Percentiles rank a stretch among this genome's conserved stretches.
Conservation (phyloP, 805 yeast species). For the Lachancea thermotolerans region DNA sequence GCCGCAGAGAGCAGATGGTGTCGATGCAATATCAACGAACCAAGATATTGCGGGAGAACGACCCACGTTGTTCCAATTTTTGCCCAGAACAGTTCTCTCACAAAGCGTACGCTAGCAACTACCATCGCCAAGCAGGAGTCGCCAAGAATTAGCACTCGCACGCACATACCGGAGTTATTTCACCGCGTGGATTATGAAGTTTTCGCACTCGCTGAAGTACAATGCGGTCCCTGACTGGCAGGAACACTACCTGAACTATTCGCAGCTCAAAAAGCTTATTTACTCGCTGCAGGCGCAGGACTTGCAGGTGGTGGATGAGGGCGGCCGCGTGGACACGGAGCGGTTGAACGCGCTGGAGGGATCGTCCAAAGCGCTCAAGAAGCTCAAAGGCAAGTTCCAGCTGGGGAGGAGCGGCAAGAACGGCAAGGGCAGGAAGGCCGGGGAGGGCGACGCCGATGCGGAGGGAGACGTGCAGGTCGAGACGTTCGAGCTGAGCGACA, state of each 20-base stretch:
- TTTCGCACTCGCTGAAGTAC: conserved; percentile 58
- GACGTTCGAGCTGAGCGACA: conserved; percentile 9
- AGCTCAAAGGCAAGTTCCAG: conserved; percentile 13
- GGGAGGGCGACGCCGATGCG: not conserved
- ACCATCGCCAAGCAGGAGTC: not conserved
- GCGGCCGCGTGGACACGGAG: conserved; percentile 5
- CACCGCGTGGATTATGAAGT: conserved; percentile 45
- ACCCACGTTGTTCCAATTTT: too few species aligned
- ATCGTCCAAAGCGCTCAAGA: conserved; percentile 12
- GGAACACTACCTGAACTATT: conserved; percentile 66
- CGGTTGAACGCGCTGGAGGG: conserved; percentile 7
- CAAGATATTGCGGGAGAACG: too few species aligned
- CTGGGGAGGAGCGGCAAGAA: conserved; percentile 6
- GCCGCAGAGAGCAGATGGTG: too few species aligned
- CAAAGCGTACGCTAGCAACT: not conserved
- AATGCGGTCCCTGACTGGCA: conserved; percentile 87
- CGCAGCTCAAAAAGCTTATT: conserved; percentile 48
- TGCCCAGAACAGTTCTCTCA: not conserved
- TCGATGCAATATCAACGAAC: too few species aligned
- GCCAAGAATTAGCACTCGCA: not conserved
- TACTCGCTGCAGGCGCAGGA: conserved; percentile 45
- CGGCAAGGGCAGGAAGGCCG: not conserved
- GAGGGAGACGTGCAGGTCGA: conserved; percentile 9
- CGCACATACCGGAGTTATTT: not conserved
- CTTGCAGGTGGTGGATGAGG: conserved; percentile 11